Base-by-base conservation (phyloP, 2,329 filamentous ascomycete genomes). In the Pyricularia pennisetigena region DNA sequence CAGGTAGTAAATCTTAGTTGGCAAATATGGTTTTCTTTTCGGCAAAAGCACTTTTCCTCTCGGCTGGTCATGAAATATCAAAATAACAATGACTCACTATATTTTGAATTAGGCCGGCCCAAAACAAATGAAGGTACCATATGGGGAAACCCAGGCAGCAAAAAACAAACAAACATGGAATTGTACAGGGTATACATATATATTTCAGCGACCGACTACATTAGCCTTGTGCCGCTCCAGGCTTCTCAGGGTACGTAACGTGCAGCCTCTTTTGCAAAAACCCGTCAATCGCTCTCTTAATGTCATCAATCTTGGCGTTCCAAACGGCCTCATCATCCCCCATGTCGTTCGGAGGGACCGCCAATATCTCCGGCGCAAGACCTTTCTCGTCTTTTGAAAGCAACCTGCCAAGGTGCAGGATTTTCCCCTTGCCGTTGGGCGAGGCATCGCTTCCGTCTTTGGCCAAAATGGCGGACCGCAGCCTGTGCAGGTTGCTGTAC, bases 351-450 rank as follows among this genome's bases (percentile, higher is more conserved):
- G 20, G 16, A 23, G 24, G 59, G 14, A 62, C 24, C 8, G 59
- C 59, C 1, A 16, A 29, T 12, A 66, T 66, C 35, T 26, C n/a
- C 12, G 14, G 64, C 10, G 35, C 24, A 24, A 23, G 2, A 14
- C 57, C 57, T 9, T 49, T 64, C 9, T 28, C 59, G 23, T 67
- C 59, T 24, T 63, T 29, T 7, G 68, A 63, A 4, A 74, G 65
- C 26, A 72, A 74, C 1, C 68, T 68, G 7, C 77, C 74, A 10
- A 76, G 67, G 24, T 75, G 73, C 68, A 76, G 12, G 6, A 76
- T 69, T 61, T 70, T 64, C 5, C 70, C 74, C 64, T 72, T 75
- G 4, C 72, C 71, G 0, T 59, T 68, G 0, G 69, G 66, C 65
- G 70, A 10, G 12, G 32, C 59, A 5, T 23, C 54, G 9, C 14